Evolutionary conservation across 2,329 filamentous ascomycete genomes (phyloP), one percentile per base, ranked within the genome.

Genomic region (Elsinoe fawcettii): DNA sequence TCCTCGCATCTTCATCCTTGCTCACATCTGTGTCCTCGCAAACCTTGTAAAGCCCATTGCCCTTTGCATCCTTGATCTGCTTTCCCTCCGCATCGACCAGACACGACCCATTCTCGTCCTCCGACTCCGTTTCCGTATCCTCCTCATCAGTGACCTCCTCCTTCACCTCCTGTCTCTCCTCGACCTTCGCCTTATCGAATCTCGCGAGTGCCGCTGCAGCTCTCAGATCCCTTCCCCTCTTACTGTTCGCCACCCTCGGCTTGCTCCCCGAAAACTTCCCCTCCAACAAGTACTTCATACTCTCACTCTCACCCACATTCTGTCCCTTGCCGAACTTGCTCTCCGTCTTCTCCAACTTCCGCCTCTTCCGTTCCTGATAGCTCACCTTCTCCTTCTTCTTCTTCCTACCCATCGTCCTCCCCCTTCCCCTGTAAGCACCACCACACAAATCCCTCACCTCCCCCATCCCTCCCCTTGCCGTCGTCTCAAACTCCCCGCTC

Each of bases 321-420:
- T 83, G 74, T 0, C 88, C 88, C 43, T 85, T 83, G 3, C 88
- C 88, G 69, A 93, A 92, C 69, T 88, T 90, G 11, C 88, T 87
- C 68, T 92, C 92, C 69, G 89, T 91, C 70, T 81, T 89, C 62
- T 82, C 71, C 46, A 90, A 90, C 55, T 84, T 78, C 61, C 82
- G 77, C 67, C 90, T 84, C 68, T 90, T 85, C 64, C 80, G 79
- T 71, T 92, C 87, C 46, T 79, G 80, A 44, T 81, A 78, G 76
- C 70, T 80, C 9, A 80, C 73, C 6, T 80, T 74, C 58, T 77
- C 77, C 64, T 70, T 63, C 59, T 71, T 73, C 65, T 79, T 80
- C 67, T 82, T 85, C 20, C 71, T 72, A 58, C 75, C 73, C 64
- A 78, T 75, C 58, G 81, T 76, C 61, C 78, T 75, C 39, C 75